phyloP scores from a whole-genome alignment of 768 basidiomycete genomes.

The Filobasidium wieringae region DNA sequence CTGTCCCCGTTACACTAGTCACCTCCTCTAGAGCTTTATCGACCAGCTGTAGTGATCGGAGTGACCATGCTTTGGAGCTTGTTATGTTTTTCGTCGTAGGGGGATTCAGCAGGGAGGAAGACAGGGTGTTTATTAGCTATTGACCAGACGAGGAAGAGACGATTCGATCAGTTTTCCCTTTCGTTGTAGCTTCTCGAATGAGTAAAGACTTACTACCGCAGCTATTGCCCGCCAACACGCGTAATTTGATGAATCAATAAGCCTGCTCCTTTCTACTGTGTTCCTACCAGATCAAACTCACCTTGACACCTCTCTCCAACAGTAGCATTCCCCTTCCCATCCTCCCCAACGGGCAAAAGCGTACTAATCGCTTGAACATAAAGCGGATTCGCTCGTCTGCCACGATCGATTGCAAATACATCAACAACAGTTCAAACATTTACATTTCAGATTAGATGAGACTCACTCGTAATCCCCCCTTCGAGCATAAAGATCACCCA shows the following conservation, averaged over 20 bases:
- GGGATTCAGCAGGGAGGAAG: slow-evolving; percentile 28
- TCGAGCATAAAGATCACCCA: slow-evolving; percentile 34
- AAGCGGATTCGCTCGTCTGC: slow-evolving; percentile 25
- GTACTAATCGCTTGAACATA: slow-evolving; percentile 34
- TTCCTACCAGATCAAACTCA: slow-evolving; percentile 14
- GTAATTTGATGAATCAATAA: not conserved
- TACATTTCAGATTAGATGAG: not conserved
- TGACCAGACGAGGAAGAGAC: not conserved
- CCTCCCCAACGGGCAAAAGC: slow-evolving; percentile 18
- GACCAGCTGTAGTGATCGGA: slow-evolving; percentile 25
- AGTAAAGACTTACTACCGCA: not conserved
- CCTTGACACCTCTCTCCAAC: slow-evolving; percentile 34
- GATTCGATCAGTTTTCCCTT: not conserved
- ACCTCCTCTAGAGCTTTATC: slow-evolving; percentile 20
- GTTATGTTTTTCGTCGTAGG: slow-evolving; percentile 25
- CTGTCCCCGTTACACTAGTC: not conserved
- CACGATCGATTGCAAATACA: not conserved
- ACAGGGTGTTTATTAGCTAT: slow-evolving; percentile 37
- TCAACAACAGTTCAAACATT: not conserved
- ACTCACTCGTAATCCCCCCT: slow-evolving; percentile 26
- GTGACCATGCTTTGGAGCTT: slow-evolving; percentile 29
- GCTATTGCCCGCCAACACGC: not conserved
- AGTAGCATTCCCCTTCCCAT: slow-evolving; percentile 5
- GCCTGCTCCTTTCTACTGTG: too few relatives aligned
- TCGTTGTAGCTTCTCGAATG: not conserved